Conservation (phyloP, 2,329 filamentous ascomycete genomes). For the Lecanicillium sp. region DNA sequence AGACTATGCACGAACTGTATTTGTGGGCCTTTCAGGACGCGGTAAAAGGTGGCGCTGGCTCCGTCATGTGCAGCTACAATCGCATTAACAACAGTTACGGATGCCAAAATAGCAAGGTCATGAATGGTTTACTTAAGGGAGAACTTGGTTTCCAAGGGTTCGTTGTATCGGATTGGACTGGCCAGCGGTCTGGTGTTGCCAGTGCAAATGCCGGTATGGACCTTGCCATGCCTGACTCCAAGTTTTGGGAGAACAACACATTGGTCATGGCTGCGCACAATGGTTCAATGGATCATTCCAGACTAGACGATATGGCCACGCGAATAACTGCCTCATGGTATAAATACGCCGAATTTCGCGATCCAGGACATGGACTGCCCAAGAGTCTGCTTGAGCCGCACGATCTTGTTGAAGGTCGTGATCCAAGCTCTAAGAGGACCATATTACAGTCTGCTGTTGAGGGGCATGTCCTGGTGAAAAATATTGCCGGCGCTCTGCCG, state of each 20-base stretch:
- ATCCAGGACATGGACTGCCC: conserved; percentile 44
- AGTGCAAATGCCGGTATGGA: conserved; percentile 59
- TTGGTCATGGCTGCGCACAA: conserved; percentile 50
- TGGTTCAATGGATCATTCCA: conserved; percentile 44
- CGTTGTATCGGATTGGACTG: conserved; percentile 59
- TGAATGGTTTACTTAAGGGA: conserved; percentile 59
- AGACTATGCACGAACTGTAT: conserved; percentile 54
- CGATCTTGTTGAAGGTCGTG: conserved; percentile 43
- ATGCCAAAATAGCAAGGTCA: conserved; percentile 59
- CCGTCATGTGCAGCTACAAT: conserved; percentile 58
- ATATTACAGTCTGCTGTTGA: conserved; percentile 49
- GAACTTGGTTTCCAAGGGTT: conserved; percentile 56
- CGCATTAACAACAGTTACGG: conserved; percentile 63
- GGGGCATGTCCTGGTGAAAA: conserved; percentile 57
- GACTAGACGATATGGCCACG: conserved; percentile 54
- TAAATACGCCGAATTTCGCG: conserved; percentile 36
- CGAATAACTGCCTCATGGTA: conserved; percentile 15
- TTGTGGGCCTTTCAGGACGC: conserved; percentile 64
- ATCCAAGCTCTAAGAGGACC: conserved; percentile 28
- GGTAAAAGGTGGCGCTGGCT: conserved; percentile 49
- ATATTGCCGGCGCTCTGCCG: conserved; percentile 45
- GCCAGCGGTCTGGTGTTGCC: conserved; percentile 55
- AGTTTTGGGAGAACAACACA: conserved; percentile 39
- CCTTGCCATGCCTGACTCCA: conserved; percentile 55
- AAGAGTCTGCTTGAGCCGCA: conserved; percentile 39